These are phyloP conservation scores for Dissophora ornata DNA, from an alignment of 192 early-diverging fungal genomes.

Conservation along the genomic window DNA sequence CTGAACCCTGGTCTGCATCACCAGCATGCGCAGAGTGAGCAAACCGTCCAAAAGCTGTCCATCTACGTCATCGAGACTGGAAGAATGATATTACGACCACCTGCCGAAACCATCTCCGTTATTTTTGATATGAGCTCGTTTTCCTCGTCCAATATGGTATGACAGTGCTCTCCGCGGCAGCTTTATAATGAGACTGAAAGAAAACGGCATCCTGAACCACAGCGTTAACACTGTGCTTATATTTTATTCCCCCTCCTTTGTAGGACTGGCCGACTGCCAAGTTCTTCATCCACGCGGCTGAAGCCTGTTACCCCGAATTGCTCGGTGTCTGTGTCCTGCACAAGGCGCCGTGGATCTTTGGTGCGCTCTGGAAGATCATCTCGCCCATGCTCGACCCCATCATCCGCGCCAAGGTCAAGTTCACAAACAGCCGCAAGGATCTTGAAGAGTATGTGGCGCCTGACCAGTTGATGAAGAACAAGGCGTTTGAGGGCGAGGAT, in stretches of 20 bases:
- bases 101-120: slow-evolving; percentile 74
- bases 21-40: slow-evolving; percentile 65
- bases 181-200: too few species aligned
- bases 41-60: slow-evolving; percentile 70
- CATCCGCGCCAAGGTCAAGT: slow-evolving; percentile 86
- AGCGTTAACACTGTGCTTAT: too few species aligned
- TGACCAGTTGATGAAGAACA: slow-evolving; percentile 38
- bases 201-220: too few species aligned
- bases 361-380: slow-evolving; percentile 79
- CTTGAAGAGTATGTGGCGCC: slow-evolving; percentile 68
- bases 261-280: slow-evolving; percentile 78
- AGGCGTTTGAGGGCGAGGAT: slow-evolving; percentile 35
- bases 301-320: slow-evolving; percentile 89
- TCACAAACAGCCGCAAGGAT: slow-evolving; percentile 69
- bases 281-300: slow-evolving; percentile 79
- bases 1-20: slow-evolving; percentile 58
- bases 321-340: slow-evolving; percentile 83
- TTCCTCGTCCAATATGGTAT: slow-evolving; percentile 76
- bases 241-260: background rate
- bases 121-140: slow-evolving; percentile 87
- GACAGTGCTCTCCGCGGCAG: too few species aligned
- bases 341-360: slow-evolving; percentile 90
- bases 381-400: slow-evolving; percentile 88
- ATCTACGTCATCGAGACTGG: slow-evolving; percentile 79
- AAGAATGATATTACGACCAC: slow-evolving; percentile 66